phyloP scores from a whole-genome alignment of 305 asterid genomes.

The Coffea humblotiana region DNA sequence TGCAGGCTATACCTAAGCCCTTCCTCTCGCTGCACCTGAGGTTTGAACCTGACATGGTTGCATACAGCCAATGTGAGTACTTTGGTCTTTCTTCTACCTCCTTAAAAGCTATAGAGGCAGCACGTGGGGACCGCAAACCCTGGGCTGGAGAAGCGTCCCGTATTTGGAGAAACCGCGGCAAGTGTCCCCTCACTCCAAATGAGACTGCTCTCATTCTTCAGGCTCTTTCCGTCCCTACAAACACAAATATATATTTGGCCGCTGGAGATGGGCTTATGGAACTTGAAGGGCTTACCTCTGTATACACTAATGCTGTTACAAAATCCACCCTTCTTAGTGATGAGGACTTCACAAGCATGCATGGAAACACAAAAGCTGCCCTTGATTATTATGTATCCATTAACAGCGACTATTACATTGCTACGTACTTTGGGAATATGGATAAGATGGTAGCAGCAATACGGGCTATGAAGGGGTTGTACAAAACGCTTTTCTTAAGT shows the following conservation, averaged over 20 bases:
- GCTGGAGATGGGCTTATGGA: slow-evolving; percentile 98
- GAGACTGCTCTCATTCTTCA: slow-evolving; percentile 80
- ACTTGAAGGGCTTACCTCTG: slow-evolving; percentile 69
- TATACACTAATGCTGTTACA: slow-evolving; percentile 63
- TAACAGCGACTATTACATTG: slow-evolving; percentile 72
- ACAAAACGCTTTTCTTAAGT: slow-evolving; percentile 65
- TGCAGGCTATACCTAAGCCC: slow-evolving; percentile 92
- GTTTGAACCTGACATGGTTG: slow-evolving; percentile 99
- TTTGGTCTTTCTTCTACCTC: slow-evolving; percentile 65
- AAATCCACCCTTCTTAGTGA: slow-evolving; percentile 56
- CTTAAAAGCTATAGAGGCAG: slow-evolving; percentile 73
- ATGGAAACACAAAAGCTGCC: slow-evolving; percentile 96
- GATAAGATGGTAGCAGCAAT: slow-evolving; percentile 98
- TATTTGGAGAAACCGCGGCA: slow-evolving; percentile 87
- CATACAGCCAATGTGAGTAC: slow-evolving; percentile 88
- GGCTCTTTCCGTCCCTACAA: slow-evolving; percentile 73
- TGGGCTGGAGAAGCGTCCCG: slow-evolving; percentile 90
- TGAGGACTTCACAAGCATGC: slow-evolving; percentile 71
- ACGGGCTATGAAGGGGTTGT: slow-evolving; percentile 70
- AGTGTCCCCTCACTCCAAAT: slow-evolving; percentile 91
- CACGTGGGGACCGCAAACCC: slow-evolving; percentile 75
- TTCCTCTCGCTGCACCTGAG: slow-evolving; percentile 97
- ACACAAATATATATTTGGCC: slow-evolving; percentile 85
- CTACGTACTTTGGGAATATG: slow-evolving; percentile 92
- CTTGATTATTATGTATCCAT: slow-evolving; percentile 78